These are phyloP conservation scores for Pythium insidiosum DNA, from an alignment of 352 stramenopile genomes.

Conservation along the genomic window DNA sequence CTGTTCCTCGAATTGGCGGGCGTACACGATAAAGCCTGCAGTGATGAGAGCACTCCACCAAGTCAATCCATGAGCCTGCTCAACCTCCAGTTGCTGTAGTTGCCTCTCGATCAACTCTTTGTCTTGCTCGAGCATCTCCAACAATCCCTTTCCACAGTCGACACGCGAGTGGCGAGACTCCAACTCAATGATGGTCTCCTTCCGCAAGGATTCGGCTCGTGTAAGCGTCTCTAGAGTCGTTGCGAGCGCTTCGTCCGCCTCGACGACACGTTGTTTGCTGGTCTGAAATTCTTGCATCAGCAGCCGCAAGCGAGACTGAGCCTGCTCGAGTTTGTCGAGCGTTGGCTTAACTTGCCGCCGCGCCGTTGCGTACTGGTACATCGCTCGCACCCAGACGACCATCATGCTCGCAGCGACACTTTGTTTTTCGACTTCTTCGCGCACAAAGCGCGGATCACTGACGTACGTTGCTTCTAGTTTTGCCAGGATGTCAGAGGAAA, in stretches of 20 bases:
- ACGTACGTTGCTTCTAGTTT: conserved; percentile 47
- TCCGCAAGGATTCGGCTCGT: conserved; percentile 15
- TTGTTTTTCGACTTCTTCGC: conserved; percentile 66
- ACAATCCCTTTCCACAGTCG: conserved; percentile 20
- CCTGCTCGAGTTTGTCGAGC: conserved; percentile 53
- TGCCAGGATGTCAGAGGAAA: conserved; percentile 23
- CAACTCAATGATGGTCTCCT: conserved; percentile 26
- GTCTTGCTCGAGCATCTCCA: conserved; percentile 33
- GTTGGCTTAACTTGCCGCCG: conserved; percentile 49
- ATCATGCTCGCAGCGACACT: conserved; percentile 72
- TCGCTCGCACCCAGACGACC: conserved; percentile 65
- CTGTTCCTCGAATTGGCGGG: conserved; percentile 12
- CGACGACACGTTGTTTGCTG: conserved; percentile 46
- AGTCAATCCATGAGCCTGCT: conserved; percentile 17
- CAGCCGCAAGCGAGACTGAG: conserved; percentile 33
- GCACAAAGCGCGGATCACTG: conserved; percentile 39
- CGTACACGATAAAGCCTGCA: conserved; percentile 33
- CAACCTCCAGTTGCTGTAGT: conserved; percentile 6
- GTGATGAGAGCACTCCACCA: conserved; percentile 51
- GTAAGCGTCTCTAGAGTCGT: conserved; percentile 20
- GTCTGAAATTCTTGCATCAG: conserved; percentile 62
- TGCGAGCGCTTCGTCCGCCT: conserved; percentile 27
- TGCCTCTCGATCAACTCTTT: conserved; percentile 13
- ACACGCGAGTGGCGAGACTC: conserved; percentile 17
- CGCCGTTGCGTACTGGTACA: conserved; percentile 50